phyloP scores from a whole-genome alignment of 1,139 yeast genomes.

The Nakaseomyces glabratus region DNA sequence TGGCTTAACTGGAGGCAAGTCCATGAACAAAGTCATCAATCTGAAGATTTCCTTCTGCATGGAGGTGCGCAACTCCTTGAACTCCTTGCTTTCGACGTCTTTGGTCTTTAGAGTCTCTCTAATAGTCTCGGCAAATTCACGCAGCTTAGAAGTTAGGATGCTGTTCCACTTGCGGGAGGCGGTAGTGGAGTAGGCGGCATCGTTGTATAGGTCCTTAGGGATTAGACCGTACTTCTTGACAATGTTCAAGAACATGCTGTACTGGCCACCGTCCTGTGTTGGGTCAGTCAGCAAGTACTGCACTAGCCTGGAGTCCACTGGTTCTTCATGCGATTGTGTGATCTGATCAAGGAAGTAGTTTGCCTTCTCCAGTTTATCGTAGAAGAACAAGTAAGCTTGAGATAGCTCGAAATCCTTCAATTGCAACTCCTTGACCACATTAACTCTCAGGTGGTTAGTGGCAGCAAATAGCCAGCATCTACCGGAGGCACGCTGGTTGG shows the following conservation, averaged over 20 bases:
- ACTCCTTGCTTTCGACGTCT: conserved; percentile 28
- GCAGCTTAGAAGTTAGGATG: conserved; percentile 54
- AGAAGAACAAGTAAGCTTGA: conserved; percentile 62
- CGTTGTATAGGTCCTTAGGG: conserved; percentile 66
- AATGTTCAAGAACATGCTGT: conserved; percentile 69
- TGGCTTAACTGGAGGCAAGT: conserved; percentile 65
- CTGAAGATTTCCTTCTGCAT: conserved; percentile 57
- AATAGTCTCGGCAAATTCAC: conserved; percentile 65
- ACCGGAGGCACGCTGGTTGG: conserved; percentile 67
- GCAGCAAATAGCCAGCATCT: conserved; percentile 88
- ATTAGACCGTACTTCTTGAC: conserved; percentile 71
- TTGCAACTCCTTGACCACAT: conserved; percentile 53
- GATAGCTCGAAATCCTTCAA: conserved; percentile 66
- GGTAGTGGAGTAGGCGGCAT: conserved; percentile 50
- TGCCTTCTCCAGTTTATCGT: conserved; percentile 67
- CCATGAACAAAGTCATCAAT: conserved; percentile 56
- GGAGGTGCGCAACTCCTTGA: conserved; percentile 35
- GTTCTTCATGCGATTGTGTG: conserved; percentile 54
- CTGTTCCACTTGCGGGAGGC: conserved; percentile 49
- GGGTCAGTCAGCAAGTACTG: conserved; percentile 57
- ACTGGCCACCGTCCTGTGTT: conserved; percentile 76
- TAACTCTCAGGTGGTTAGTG: conserved; percentile 58
- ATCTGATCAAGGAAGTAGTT: conserved; percentile 71
- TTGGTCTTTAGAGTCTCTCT: conserved; percentile 50
- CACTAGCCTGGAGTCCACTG: conserved; percentile 58